These are phyloP conservation scores for Selaginella tamariscina DNA, from an alignment of 75 land plant species.

Conservation along the genomic window DNA sequence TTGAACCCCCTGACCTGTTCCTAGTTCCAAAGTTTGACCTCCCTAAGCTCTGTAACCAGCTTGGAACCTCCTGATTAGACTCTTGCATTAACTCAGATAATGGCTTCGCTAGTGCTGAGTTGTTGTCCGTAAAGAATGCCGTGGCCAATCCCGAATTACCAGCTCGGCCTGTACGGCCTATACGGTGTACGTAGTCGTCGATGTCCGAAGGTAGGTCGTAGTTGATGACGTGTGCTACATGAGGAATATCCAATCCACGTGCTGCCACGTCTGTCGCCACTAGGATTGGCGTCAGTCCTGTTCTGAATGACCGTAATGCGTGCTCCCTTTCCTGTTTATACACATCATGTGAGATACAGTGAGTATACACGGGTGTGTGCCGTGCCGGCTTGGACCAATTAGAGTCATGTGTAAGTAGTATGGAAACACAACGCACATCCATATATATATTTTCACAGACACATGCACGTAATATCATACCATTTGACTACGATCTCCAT, in stretches of 20 bases:
- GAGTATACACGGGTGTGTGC: not conserved
- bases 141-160: conserved; percentile 83
- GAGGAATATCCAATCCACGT: conserved; percentile 51
- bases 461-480: not conserved
- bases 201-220: conserved; percentile 85
- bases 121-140: conserved; percentile 79
- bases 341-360: not conserved
- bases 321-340: conserved; percentile 24
- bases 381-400: not conserved
- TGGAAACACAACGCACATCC: not conserved
- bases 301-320: conserved; percentile 32
- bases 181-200: conserved; percentile 90
- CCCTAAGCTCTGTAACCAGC: conserved; percentile 46
- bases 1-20: conserved; percentile 38
- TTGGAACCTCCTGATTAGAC: conserved; percentile 74
- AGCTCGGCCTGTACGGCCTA: conserved; percentile 86
- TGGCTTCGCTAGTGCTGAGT: conserved; percentile 51
- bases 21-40: conserved; percentile 41
- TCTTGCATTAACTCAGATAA: conserved; percentile 76
- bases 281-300: conserved; percentile 31
- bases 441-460: not conserved
- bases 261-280: conserved; percentile 52
- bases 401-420: not conserved
- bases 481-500: conserved; percentile 42
- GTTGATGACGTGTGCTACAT: conserved; percentile 82